Evolutionary conservation across 192 early-diverging fungal genomes (phyloP).

Genomic region (Piromyces finnis): DNA sequence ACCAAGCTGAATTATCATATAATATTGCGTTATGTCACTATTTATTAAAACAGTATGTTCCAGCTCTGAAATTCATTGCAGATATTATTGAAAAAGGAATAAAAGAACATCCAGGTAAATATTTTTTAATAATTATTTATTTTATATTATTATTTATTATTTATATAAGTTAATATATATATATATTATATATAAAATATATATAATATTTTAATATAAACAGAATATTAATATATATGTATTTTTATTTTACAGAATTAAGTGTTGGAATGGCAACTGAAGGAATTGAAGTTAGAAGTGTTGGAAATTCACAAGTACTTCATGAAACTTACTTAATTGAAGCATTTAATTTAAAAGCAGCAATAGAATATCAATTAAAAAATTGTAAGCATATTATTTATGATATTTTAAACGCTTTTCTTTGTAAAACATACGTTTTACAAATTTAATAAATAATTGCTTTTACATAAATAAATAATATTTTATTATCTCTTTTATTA

Average conservation of each 20-base stretch:
- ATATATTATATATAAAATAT: too few relatives aligned
- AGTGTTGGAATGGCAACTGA: constrained; percentile 45
- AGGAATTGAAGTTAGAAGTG: constrained; percentile 39
- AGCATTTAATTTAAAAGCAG: constrained; percentile 47
- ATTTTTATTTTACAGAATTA: constrained; percentile 12
- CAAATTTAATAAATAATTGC: too few relatives aligned
- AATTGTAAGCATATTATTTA: constrained; percentile 18
- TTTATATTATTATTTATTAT: not conserved
- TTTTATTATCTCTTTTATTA: not conserved
- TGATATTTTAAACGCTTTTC: not conserved
- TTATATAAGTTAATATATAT: not conserved
- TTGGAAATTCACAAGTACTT: constrained; percentile 35
- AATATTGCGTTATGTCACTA: constrained; percentile 37
- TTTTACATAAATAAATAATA: too few relatives aligned
- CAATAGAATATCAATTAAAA: constrained; percentile 42
- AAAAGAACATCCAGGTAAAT: constrained; percentile 36
- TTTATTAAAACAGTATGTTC: constrained; percentile 28
- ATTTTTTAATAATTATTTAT: constrained; percentile 3
- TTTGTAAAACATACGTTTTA: not conserved
- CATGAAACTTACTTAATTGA: constrained; percentile 43
- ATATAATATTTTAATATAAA: too few relatives aligned
- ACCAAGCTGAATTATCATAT: constrained; percentile 30
- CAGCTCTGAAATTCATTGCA: constrained; percentile 34
- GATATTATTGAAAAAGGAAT: constrained; percentile 44
- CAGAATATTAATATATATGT: too few relatives aligned